Percentiles rank a stretch among this genome's conserved stretches.
These are phyloP conservation scores for Saccharomyces pastorianus DNA, from an alignment of 1,139 yeast species.

Conservation along the genomic window DNA sequence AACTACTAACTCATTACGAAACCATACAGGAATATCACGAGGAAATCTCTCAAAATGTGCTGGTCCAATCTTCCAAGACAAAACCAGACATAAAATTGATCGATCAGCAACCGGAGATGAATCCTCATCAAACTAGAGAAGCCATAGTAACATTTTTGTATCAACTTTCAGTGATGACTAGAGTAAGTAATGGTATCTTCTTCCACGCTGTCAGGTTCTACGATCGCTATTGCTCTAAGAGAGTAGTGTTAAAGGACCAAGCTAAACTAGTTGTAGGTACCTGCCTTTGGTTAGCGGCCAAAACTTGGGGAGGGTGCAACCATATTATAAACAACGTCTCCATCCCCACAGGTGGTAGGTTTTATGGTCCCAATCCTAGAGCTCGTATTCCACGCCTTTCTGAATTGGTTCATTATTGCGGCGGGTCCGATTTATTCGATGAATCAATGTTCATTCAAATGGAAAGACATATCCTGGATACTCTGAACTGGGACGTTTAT, in stretches of 20 bases:
- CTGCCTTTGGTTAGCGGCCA: slow-evolving; percentile 91
- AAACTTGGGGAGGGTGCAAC: slow-evolving; percentile 63
- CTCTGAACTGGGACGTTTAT: slow-evolving; percentile 71
- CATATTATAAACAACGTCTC: slow-evolving; percentile 61
- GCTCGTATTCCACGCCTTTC: slow-evolving; percentile 56
- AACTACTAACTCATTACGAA: slow-evolving; percentile 41
- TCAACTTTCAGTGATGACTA: slow-evolving; percentile 51
- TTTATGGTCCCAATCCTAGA: slow-evolving; percentile 57
- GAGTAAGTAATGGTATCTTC: slow-evolving; percentile 77
- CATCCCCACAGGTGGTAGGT: slow-evolving; percentile 49
- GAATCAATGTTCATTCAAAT: slow-evolving; percentile 87
- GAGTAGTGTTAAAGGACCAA: slow-evolving; percentile 87
- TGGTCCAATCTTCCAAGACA: slow-evolving; percentile 32
- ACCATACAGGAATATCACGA: slow-evolving; percentile 45
- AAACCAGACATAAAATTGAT: slow-evolving; percentile 59
- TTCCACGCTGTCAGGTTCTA: slow-evolving; percentile 59
- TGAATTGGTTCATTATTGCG: slow-evolving; percentile 54
- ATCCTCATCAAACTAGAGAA: slow-evolving; percentile 66
- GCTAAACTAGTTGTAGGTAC: slow-evolving; percentile 91
- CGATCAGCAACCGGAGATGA: slow-evolving; percentile 90
- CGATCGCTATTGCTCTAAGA: slow-evolving; percentile 83
- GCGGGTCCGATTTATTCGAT: slow-evolving; percentile 64
- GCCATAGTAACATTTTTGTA: slow-evolving; percentile 50
- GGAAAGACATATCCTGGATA: slow-evolving; percentile 83
- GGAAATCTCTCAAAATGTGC: slow-evolving; percentile 42